Evolutionary conservation across 2,329 filamentous ascomycete species (phyloP).

Genomic region (Claviceps sp.): DNA sequence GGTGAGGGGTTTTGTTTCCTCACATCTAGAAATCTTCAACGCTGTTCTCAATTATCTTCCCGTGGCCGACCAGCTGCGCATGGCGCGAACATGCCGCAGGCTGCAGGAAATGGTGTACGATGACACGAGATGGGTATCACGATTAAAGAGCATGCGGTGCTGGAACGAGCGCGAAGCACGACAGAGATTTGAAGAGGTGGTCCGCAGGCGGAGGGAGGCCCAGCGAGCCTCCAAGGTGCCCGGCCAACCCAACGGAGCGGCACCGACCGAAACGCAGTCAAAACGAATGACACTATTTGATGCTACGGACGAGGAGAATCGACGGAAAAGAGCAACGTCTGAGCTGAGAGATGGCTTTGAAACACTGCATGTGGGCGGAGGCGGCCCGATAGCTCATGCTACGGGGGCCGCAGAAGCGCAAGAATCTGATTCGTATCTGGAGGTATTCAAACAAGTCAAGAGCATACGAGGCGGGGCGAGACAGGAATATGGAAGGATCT

Average conservation of each 20-base stretch:
- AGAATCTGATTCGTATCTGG: conserved; percentile 52
- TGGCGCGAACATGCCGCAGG: conserved; percentile 70
- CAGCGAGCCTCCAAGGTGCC: conserved; percentile 12
- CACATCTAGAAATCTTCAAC: conserved; percentile 63
- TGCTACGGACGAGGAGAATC: conserved; percentile 52
- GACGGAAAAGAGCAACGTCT: conserved; percentile 26
- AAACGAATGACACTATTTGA: conserved; percentile 53
- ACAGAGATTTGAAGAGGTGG: conserved; percentile 61
- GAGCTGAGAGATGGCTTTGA: conserved; percentile 59
- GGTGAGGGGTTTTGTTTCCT: too few relatives aligned
- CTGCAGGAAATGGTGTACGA: conserved; percentile 98
- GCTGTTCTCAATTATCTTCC: conserved; percentile 82
- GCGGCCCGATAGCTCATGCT: conserved; percentile 6
- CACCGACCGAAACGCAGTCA: conserved; percentile 6
- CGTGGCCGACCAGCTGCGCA: conserved; percentile 70
- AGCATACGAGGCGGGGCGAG: conserved; percentile 77
- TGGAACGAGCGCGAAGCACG: conserved; percentile 88
- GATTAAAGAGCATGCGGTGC: conserved; percentile 72
- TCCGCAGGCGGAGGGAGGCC: conserved; percentile 44
- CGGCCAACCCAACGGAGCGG: conserved; percentile 9
- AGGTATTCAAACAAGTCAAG: conserved; percentile 53
- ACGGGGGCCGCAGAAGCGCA: conserved; percentile 31
- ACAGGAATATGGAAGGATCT: conserved; percentile 82
- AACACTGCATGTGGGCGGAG: conserved; percentile 45
- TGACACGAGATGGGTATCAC: conserved; percentile 85